Percentiles rank a stretch among this genome's conserved stretches.
These are phyloP conservation scores for Porphyrellus cyaneotinctus DNA, from an alignment of 768 basidiomycete genomes.

Conservation along the genomic window DNA sequence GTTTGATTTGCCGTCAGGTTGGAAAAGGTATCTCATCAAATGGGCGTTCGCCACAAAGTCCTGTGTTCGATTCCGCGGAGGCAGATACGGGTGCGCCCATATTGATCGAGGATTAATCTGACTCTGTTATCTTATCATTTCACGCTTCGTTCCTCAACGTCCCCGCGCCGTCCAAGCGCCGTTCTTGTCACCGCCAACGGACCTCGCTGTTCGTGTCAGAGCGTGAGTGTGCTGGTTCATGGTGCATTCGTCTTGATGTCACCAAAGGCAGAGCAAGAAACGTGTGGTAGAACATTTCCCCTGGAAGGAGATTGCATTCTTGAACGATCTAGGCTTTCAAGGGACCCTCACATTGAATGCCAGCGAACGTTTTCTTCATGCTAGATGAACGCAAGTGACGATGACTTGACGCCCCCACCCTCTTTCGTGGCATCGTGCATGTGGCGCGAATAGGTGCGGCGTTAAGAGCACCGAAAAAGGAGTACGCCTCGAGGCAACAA, in stretches of 20 bases:
- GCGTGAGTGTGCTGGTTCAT: constrained; percentile 6
- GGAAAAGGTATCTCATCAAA: constrained; percentile 3
- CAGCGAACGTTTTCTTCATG: constrained; percentile 16
- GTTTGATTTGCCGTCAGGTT: constrained; percentile 3
- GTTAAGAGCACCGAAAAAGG: constrained; percentile 5
- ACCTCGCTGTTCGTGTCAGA: not conserved
- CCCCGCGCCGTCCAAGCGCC: constrained; percentile 24
- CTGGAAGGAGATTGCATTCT: not conserved
- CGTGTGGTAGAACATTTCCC: not conserved
- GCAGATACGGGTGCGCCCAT: not conserved
- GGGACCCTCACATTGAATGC: constrained; percentile 8
- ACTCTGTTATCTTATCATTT: constrained; percentile 27
- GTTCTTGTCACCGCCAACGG: not conserved
- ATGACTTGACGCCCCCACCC: not conserved
- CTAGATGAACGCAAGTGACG: not conserved
- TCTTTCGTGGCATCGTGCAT: constrained; percentile 1
- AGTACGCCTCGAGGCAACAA: constrained; percentile 27
- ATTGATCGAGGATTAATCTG: constrained; percentile 12
- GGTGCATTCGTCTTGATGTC: not conserved
- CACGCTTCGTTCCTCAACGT: constrained; percentile 5
- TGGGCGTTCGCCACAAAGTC: not conserved
- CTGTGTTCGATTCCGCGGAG: constrained; percentile 23
- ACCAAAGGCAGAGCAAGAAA: not conserved
- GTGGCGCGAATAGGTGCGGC: constrained; percentile 15
- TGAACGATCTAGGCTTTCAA: not conserved